These are phyloP conservation scores for Colletotrichum cuscutae DNA, from an alignment of 2,329 filamentous ascomycete genomes.

Conservation along the genomic window DNA sequence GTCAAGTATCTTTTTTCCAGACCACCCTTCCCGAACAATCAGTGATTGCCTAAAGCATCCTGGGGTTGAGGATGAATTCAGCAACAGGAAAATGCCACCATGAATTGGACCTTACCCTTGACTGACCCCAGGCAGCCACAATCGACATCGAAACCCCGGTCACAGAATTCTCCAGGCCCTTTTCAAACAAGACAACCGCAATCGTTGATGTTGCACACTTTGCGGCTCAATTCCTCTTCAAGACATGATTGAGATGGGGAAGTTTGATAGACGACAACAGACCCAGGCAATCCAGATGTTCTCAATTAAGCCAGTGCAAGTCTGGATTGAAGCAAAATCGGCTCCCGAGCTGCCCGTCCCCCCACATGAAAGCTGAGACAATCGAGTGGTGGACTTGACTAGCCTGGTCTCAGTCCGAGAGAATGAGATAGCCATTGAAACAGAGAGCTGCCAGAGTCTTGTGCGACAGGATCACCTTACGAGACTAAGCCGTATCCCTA, in stretches of 20 bases:
- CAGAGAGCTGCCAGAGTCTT: not conserved
- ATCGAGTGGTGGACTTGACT: not conserved
- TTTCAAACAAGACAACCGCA: constrained; percentile 7
- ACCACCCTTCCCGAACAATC: not conserved
- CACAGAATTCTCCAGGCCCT: not conserved
- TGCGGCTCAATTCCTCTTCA: not conserved
- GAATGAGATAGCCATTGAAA: not conserved
- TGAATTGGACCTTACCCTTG: not conserved
- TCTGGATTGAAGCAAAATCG: not conserved
- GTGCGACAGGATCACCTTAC: not conserved
- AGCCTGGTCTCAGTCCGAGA: not conserved
- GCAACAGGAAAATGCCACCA: not conserved
- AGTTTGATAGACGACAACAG: not conserved
- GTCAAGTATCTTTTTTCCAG: not conserved
- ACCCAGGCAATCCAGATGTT: not conserved
- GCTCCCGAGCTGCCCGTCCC: not conserved
- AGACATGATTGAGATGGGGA: not conserved
- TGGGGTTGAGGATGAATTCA: constrained; percentile 9
- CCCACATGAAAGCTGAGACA: constrained; percentile 1
- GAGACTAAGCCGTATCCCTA: not conserved
- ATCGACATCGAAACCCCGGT: constrained; percentile 5
- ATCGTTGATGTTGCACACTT: not conserved
- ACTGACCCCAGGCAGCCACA: constrained; percentile 11
- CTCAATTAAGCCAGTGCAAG: not conserved
- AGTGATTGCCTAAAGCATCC: constrained; percentile 23